Conservation (phyloP, 148 eudicot species). For the Beta vulgaris region DNA sequence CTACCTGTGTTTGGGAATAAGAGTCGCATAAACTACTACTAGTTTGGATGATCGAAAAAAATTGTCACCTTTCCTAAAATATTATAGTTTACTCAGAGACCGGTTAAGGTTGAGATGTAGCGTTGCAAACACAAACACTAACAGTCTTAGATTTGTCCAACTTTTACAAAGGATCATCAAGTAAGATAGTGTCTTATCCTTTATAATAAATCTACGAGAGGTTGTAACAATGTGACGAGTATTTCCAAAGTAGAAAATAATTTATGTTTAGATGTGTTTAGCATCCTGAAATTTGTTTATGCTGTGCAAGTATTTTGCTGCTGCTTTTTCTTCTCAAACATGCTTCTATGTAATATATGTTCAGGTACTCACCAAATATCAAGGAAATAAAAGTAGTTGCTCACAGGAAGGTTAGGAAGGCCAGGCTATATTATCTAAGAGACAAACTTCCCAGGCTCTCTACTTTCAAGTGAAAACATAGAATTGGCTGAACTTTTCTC, state of each 20-base stretch:
- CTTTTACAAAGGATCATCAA: not conserved
- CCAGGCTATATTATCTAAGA: constrained; percentile 81
- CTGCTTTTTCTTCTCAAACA: not conserved
- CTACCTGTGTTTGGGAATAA: too few relatives aligned
- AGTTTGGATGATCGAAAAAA: not conserved
- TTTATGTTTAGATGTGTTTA: not conserved
- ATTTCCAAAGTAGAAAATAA: not conserved
- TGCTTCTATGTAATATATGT: not conserved
- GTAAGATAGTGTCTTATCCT: not conserved
- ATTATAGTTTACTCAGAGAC: too few relatives aligned
- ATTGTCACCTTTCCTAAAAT: not conserved
- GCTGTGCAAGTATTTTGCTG: not conserved
- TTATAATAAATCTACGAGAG: not conserved
- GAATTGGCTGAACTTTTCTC: constrained; percentile 10
- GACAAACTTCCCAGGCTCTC: constrained; percentile 94
- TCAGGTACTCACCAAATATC: constrained; percentile 86
- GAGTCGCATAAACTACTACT: too few relatives aligned
- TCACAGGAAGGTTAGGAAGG: constrained; percentile 92
- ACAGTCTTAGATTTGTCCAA: too few relatives aligned
- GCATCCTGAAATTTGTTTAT: not conserved
- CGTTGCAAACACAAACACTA: too few relatives aligned
- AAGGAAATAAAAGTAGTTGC: constrained; percentile 71
- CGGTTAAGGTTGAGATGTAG: too few relatives aligned
- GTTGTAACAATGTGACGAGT: not conserved
- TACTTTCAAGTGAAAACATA: constrained; percentile 61